Evolutionary conservation across 768 basidiomycete species (phyloP), one percentile per base, ranked within the genome.

Genomic region (Rhodocollybia butyracea): DNA sequence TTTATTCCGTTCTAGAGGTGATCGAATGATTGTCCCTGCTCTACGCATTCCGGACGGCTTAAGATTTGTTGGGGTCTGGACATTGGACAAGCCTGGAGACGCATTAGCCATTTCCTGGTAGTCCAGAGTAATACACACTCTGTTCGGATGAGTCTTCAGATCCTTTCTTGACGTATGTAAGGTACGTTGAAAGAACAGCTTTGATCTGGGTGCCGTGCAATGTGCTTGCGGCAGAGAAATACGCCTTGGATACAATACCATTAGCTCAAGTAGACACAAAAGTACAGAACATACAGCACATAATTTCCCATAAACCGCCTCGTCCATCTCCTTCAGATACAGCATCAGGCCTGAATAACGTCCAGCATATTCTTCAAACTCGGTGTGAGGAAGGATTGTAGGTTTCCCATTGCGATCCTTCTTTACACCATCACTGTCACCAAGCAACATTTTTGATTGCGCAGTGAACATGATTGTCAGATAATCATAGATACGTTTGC

Each of bases 301-400:
- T 29, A 98, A 72, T 64, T 90, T 92, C 40, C 86, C 88, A 67
- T 98, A 98, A 22, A 89, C 71, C 53, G 71, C 73, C 67, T 97
- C 92, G 57, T 97, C 94, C 91, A 98, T 96, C 74, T 98, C 96
- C 67, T 93, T 95, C 55, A 98, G 72, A 66, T 96, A 98, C 17
- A 98, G 76, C 70, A 98, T 83, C 51, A 98, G 69, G 1, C 95
- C 95, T 29, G 88, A 82, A 69, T 98, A 98, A 41, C 89, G 81
- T 22, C 89, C 91, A 19, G 98, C 79, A 68, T 93, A 92, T 32
- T 77, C 75, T 64, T 98, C 93, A 67, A 97, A 77, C 17, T 81
- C 76, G 50, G 77, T 76, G 69, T 98, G 96, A n/a, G 74, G 72
- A 26, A 76, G 63, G 26, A 91, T 72, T 8, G 67, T 69, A 2